phyloP scores from a whole-genome alignment of 495 filamentous ascomycete genomes.

The Rostrohypoxylon terebratum region DNA sequence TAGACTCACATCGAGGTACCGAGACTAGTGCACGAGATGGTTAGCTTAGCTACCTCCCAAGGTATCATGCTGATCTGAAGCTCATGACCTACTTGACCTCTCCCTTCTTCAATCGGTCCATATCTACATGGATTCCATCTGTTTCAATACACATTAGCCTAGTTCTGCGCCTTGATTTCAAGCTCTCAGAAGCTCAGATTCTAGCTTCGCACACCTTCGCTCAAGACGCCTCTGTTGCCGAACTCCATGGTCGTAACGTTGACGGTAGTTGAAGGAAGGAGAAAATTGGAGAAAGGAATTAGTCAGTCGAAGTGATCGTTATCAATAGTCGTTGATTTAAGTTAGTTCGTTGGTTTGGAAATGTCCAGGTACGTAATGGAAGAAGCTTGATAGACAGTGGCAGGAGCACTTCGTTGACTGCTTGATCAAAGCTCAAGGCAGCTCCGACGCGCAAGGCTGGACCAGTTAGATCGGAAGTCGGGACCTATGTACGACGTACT shows the following conservation, averaged over 20 bases:
- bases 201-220: conserved; percentile 68
- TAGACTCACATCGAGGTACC: conserved; percentile 94
- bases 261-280: background rate
- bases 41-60: conserved; percentile 43
- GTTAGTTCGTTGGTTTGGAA: conserved; percentile 2
- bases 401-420: conserved; percentile 30
- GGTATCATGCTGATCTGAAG: conserved; percentile 5
- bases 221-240: conserved; percentile 75
- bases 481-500: conserved; percentile 18
- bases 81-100: conserved; percentile 78
- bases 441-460: conserved; percentile 57
- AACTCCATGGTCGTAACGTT: conserved; percentile 63
- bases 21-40: conserved; percentile 70
- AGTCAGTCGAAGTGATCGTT: background rate
- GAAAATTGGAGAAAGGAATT: background rate
- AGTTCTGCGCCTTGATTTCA: conserved; percentile 16
- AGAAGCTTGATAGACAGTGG: conserved; percentile 21
- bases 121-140: conserved; percentile 99
- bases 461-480: conserved; percentile 19
- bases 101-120: conserved; percentile 92
- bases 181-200: conserved; percentile 23
- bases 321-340: background rate
- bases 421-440: conserved; percentile 60
- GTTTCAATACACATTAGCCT: conserved; percentile 17
- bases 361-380: conserved; percentile 6